Conservation (phyloP, 2,329 filamentous ascomycete genomes). For the Lithohypha guttulata region DNA sequence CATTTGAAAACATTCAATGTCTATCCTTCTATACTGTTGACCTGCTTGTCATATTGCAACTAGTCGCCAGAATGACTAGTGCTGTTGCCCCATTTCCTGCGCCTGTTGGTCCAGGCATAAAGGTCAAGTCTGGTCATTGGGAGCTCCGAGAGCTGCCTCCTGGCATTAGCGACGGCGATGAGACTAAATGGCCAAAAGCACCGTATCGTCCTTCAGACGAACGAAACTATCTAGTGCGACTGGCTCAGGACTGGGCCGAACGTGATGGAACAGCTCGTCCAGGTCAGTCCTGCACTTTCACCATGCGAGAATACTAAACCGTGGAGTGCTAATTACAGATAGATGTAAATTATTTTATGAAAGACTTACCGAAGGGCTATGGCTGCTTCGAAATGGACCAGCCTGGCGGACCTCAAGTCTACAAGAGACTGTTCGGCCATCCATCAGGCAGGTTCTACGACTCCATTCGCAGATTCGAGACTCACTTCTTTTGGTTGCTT, state of each 20-base stretch:
- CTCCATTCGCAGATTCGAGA: constrained; percentile 44
- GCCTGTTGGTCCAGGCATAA: not conserved
- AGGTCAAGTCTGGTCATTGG: not conserved
- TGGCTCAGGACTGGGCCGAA: constrained; percentile 40
- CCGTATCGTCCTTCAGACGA: constrained; percentile 31
- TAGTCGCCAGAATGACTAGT: no score
- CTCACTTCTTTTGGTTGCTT: constrained; percentile 49
- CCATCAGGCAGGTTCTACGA: constrained; percentile 41
- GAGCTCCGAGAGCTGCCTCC: constrained; percentile 22
- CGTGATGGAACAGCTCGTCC: constrained; percentile 28
- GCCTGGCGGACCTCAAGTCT: constrained; percentile 31
- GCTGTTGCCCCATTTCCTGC: not conserved
- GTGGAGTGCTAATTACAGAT: not conserved
- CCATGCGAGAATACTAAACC: no score
- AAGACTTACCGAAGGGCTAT: constrained; percentile 46
- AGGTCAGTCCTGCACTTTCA: constrained; percentile 23
- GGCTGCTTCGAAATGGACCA: constrained; percentile 40
- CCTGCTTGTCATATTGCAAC: no score
- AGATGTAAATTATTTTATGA: constrained; percentile 41
- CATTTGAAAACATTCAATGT: no score
- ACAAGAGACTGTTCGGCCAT: constrained; percentile 49
- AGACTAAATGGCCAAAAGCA: constrained; percentile 27
- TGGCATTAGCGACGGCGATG: constrained; percentile 30
- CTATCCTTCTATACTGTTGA: no score
- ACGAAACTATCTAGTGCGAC: constrained; percentile 36